Base-by-base conservation (phyloP, 1,139 yeast species). In the Hansenula sp. region DNA sequence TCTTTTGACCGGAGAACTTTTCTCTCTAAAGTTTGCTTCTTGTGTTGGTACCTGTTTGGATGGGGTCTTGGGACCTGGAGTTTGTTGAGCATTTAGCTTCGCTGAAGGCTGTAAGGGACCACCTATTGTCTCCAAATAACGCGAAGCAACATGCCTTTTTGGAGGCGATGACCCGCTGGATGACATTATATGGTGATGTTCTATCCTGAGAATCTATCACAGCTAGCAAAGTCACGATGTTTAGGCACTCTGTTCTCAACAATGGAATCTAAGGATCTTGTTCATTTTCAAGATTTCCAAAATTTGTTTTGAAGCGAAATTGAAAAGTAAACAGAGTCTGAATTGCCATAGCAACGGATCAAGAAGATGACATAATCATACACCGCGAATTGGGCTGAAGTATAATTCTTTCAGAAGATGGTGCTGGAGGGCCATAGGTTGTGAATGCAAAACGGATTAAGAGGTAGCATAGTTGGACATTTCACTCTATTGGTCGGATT, bases 71-170 rank as follows among this genome's bases (percentile, higher is more conserved):
- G 41, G 41, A 13, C 31, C 29, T 4, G 33, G 12, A 5, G 40
- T 37, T 2, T 30, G 13, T 4, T 36, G 21, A 15, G 42, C 37
- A 21, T 46, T 46, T 24, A 42, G 17, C 31, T 40, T 43, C 1
- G 38, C 32, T 4, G 49, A 42, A 25, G 49, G 49, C 31, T 45
- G 47, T 8, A 48, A 38, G 2, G 52, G 50, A 6, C 40, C 41
- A 7, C 42, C 41, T 13, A 50, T 39, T 5, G 40, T 44, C 33
- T 50, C 54, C 11, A 50, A 40, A 28, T 50, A 50, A 13, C 50
- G 44, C 16, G 51, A 42, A 2, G 52, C 42, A 25, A 50, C 44
- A 31, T 40, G 41, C 17, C 29, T 42, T 16, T 24, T 40, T 5
- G 41, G 31, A 18, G 38, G 28, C 7, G 38, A 27, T 3, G 38